Evolutionary conservation across 257 asterid genomes (phyloP), one percentile per base, ranked within the genome.

Genomic region (Penstemon davidsonii): DNA sequence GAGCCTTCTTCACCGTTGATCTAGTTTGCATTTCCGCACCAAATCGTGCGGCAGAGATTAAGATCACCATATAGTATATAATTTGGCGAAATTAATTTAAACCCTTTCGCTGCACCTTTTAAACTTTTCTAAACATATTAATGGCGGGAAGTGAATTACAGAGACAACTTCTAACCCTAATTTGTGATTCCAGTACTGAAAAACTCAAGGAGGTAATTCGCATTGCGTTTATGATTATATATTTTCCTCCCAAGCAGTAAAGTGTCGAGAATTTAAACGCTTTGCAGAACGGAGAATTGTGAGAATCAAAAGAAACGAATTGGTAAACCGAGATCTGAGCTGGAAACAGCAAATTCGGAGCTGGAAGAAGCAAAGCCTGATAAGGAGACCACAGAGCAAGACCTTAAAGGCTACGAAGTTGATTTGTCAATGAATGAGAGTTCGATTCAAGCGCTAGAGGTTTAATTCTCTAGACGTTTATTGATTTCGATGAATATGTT

Each of bases 111-210:
- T 25, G 33, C 33, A 25, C 33, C 33, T 25, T 25, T 25, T 25
- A 25, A 25, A 25, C 33, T 25, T 25, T 25, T 25, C 33, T 25
- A 25, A 25, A 25, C 33, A 25, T 25, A 25, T 64, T 57, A 39
- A 87, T 92, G 98, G 98, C 96, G 94, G 96, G 96, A 89, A 85
- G 72, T 69, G 86, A 85, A 49, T 73, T 92, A 6, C 92, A 81
- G 75, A 83, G 73, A 80, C 86, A 76, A 51, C 79, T 87, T 56
- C 73, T 86, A 3, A 72, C 88, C 58, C 76, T 91, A 10, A 87
- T 91, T 76, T 95, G 92, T 51, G 90, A 87, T 38, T 79, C 70
- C 78, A 83, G 82, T 19, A 45, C 86, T 42, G 92, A 89, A 72
- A 89, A 85, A 71, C 88, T 64, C 92, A 83, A 79, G 96, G 96